Conservation (phyloP, 306 rosid species). For the Quercus wislizeni region DNA sequence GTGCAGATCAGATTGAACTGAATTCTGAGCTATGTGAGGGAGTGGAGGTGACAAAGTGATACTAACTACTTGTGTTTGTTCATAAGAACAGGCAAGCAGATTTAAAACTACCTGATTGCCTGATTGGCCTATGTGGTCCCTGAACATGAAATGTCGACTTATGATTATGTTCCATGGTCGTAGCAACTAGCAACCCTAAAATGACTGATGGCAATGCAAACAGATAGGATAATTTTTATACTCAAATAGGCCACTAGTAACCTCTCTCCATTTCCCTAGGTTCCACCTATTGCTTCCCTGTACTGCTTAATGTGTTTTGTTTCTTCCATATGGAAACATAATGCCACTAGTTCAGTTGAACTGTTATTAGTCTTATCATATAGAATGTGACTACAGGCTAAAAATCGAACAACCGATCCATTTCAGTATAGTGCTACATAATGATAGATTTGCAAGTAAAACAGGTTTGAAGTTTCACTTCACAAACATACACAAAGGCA, state of each 20-base stretch:
- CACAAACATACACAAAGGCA: background rate
- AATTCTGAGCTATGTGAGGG: slow-evolving; percentile 1
- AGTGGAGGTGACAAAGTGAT: background rate
- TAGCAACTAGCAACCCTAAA: slow-evolving; percentile 2
- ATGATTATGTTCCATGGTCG: slow-evolving; percentile 1
- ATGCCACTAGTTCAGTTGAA: background rate
- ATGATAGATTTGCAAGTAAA: background rate
- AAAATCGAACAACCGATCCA: background rate
- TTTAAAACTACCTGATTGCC: background rate
- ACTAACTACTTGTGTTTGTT: background rate
- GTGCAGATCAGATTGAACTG: background rate
- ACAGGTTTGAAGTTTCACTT: background rate
- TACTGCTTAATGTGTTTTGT: background rate
- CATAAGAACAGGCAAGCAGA: background rate
- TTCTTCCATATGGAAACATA: background rate
- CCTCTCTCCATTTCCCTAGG: background rate
- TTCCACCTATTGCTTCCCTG: background rate
- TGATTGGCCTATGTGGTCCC: slow-evolving; percentile 21
- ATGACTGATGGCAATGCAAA: slow-evolving; percentile 1
- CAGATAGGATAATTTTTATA: background rate
- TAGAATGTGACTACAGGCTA: background rate
- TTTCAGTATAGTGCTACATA: background rate
- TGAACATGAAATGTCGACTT: background rate
- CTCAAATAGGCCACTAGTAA: background rate
- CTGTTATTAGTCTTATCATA: background rate